Evolutionary conservation across 2,329 filamentous ascomycete genomes (phyloP), one percentile per base, ranked within the genome.

Genomic region (Anthostomella pinea): DNA sequence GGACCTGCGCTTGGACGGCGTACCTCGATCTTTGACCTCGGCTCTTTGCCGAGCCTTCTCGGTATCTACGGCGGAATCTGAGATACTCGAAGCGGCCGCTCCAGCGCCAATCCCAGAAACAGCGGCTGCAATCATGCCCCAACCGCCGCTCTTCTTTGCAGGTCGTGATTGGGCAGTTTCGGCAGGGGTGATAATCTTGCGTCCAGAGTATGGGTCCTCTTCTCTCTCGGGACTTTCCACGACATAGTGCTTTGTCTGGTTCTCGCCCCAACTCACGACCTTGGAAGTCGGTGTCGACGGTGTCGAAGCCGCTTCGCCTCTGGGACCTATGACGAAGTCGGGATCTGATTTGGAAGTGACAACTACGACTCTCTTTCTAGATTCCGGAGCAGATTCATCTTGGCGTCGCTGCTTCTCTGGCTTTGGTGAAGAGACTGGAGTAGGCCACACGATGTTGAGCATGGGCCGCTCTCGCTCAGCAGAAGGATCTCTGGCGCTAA

Each of bases 201-300:
- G 51, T 32, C 39, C 49, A 4, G 56, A 58, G 29, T 48, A 52
- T 9, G 51, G 46, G 19, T 58, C 49, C 26, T 52, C 49, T 35
- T 61, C 57, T 25, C 59, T 60, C 28, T 76, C 74, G 6, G 79
- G 75, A 33, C 73, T 81, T 40, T 78, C 75, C 8, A 76, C 69
- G 31, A 81, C 75, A 43, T 79, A 84, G 41, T 77, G 74, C 54
- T 82, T 78, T 4, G 74, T 82, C 52, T 80, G 70, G 45, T 81
- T 81, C 41, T 80, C 67, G 8, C 78, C 81, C 80, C 79, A 84
- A 9, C 71, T 79, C 4, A 84, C 80, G 26, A 64, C 71, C 48
- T 81, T 82, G 6, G 75, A 67, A 6, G 64, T 64, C 20, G 69
- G 65, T 16, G 65, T 58, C 33, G 68, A 64, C n/a, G 64, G 54